phyloP scores from a whole-genome alignment of 768 basidiomycete genomes.

The Auriscalpium microsporum region DNA sequence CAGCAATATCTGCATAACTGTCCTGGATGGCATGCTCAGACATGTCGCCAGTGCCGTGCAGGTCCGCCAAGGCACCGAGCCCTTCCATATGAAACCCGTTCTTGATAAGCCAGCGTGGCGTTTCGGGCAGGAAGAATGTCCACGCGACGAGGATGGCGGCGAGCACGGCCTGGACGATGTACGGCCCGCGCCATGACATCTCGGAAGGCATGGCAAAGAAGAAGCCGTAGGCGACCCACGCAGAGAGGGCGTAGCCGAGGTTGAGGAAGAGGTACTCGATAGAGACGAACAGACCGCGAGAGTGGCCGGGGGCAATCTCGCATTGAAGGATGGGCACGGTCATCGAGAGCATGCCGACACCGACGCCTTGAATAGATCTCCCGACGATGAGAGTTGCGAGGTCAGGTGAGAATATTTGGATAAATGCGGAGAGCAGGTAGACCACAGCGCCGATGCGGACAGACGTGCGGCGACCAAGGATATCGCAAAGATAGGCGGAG shows the following conservation, averaged over 20 bases:
- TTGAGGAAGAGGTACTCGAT: constrained; percentile 48
- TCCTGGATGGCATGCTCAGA: constrained; percentile 34
- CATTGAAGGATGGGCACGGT: constrained; percentile 11
- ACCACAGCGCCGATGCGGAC: constrained; percentile 42
- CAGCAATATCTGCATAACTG: constrained; percentile 36
- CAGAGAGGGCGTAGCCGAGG: constrained; percentile 38
- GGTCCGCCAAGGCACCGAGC: constrained; percentile 44
- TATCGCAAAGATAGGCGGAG: constrained; percentile 43
- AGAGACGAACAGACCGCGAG: constrained; percentile 44
- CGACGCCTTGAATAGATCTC: constrained; percentile 62
- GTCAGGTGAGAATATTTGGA: constrained; percentile 42
- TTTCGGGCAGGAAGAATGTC: constrained; percentile 43
- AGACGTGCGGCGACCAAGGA: constrained; percentile 41
- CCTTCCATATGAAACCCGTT: constrained; percentile 45
- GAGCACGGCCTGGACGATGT: constrained; percentile 43
- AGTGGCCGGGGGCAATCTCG: constrained; percentile 18
- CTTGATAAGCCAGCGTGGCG: constrained; percentile 47
- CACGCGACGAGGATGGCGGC: constrained; percentile 37
- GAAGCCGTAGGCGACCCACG: constrained; percentile 44
- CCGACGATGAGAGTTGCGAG: constrained; percentile 54
- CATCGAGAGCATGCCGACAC: constrained; percentile 47
- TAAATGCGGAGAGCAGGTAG: constrained; percentile 40
- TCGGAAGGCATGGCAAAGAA: constrained; percentile 37
- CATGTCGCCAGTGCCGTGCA: constrained; percentile 43
- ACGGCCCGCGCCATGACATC: constrained; percentile 50